Evolutionary conservation across 352 stramenopile genomes (phyloP).

Genomic region (Phytophthora brassicae): DNA sequence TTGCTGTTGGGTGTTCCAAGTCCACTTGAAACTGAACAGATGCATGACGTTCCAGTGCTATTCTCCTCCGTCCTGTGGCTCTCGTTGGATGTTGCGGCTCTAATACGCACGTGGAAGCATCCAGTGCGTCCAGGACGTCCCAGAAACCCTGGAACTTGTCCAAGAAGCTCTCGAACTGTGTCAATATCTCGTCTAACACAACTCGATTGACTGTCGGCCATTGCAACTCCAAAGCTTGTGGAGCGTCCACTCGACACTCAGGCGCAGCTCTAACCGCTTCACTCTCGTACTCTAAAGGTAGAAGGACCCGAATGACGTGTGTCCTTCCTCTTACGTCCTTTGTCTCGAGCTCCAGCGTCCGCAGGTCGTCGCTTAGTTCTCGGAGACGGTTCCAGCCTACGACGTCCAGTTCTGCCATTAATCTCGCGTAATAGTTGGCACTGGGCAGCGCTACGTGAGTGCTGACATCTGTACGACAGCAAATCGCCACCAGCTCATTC

Average conservation of each 20-base stretch:
- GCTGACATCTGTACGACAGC: constrained; percentile 8
- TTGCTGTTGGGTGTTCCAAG: constrained; percentile 33
- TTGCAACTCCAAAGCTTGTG: constrained; percentile 45
- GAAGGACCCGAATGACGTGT: constrained; percentile 46
- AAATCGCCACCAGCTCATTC: constrained; percentile 63
- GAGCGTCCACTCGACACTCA: constrained; percentile 55
- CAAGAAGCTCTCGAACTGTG: constrained; percentile 61
- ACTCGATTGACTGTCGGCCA: constrained; percentile 22
- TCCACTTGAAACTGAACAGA: constrained; percentile 80
- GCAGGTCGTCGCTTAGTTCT: constrained; percentile 61
- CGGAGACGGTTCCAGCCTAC: constrained; percentile 63
- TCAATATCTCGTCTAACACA: constrained; percentile 37
- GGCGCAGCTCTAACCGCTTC: background rate
- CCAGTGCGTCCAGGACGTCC: constrained; percentile 74
- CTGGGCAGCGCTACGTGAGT: constrained; percentile 33
- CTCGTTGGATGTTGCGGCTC: constrained; percentile 72
- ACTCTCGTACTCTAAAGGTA: constrained; percentile 45
- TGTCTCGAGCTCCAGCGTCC: constrained; percentile 51
- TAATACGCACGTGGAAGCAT: constrained; percentile 71
- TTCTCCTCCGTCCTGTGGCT: constrained; percentile 55
- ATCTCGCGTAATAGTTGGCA: constrained; percentile 56
- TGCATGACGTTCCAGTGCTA: constrained; percentile 67
- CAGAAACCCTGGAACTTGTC: constrained; percentile 76
- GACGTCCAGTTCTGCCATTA: constrained; percentile 62
- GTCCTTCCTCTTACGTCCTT: constrained; percentile 39